Percentiles rank a stretch among this genome's conserved stretches.
phyloP scores from a whole-genome alignment of 2,329 filamentous ascomycete genomes.

The Zymoseptoria ardabiliae region DNA sequence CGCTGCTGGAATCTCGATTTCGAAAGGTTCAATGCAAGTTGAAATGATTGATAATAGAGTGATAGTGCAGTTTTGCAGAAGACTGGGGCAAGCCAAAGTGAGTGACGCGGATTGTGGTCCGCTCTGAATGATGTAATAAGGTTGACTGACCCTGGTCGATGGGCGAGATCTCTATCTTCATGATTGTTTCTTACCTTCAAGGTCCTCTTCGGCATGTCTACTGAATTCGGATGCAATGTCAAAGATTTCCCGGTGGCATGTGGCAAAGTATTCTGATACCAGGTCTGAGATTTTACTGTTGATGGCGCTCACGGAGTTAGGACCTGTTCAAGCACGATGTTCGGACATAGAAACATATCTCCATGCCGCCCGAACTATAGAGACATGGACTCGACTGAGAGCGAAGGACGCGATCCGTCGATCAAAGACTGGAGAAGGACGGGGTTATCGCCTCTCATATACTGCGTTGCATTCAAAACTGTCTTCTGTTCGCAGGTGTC shows the following conservation, averaged over 20 bases:
- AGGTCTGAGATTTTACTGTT: not conserved
- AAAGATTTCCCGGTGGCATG: not conserved
- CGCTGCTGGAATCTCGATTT: not conserved
- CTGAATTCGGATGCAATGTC: too few species aligned
- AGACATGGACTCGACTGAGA: too few species aligned
- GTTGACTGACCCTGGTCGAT: not conserved
- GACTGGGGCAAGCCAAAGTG: not conserved
- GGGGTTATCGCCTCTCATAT: too few species aligned
- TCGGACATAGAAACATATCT: too few species aligned
- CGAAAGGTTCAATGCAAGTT: not conserved
- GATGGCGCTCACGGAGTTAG: not conserved
- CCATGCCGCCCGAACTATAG: too few species aligned
- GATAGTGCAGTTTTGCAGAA: not conserved
- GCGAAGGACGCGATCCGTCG: too few species aligned
- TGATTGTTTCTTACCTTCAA: not conserved
- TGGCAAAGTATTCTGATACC: not conserved
- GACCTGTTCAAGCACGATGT: not conserved
- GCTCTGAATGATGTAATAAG: not conserved
- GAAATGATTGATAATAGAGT: not conserved
- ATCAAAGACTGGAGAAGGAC: too few species aligned
- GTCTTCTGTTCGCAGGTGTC: not conserved
- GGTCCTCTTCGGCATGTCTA: too few species aligned
- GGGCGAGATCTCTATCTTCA: too few species aligned
- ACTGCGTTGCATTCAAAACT: not conserved
- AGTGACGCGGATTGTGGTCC: not conserved